Evolutionary conservation across 148 eudicot species (phyloP).

Genomic region (Rhododendron vialii): DNA sequence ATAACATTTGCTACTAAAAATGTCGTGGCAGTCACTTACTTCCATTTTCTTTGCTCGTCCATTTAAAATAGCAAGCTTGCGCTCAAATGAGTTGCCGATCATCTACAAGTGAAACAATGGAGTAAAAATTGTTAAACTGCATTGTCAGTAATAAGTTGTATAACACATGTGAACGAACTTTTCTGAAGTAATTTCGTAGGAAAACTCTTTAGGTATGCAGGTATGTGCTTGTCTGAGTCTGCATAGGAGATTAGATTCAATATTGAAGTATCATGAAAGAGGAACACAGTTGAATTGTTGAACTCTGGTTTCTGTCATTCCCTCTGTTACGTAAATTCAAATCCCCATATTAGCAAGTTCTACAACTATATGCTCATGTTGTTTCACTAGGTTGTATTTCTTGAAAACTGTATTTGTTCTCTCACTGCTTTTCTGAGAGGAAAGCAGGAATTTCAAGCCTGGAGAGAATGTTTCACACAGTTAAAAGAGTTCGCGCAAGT

Average conservation of each 20-base stretch:
- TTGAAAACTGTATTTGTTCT: background rate
- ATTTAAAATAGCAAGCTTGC: slow-evolving; percentile 51
- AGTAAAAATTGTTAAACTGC: background rate
- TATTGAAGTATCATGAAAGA: background rate
- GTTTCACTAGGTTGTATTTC: background rate
- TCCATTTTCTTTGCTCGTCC: slow-evolving; percentile 43
- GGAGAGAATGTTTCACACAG: background rate
- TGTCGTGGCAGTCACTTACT: slow-evolving; percentile 20
- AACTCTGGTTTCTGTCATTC: background rate
- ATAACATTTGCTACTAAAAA: background rate
- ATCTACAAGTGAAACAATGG: slow-evolving; percentile 25
- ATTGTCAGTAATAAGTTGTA: background rate
- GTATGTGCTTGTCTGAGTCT: background rate
- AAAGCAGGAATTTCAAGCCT: background rate
- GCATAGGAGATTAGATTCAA: background rate
- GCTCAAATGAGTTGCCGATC: slow-evolving; percentile 57
- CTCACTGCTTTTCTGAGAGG: background rate
- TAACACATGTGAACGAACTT: background rate
- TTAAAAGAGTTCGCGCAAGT: background rate
- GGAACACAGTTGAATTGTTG: background rate
- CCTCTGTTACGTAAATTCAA: background rate
- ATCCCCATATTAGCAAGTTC: background rate
- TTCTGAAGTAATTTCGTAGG: background rate
- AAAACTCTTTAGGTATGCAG: background rate
- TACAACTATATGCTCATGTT: background rate